Percentiles rank a stretch among this genome's conserved stretches.
Evolutionary conservation across 306 rosid species (phyloP).

Genomic region (Amphicarpaea edgeworthii): DNA sequence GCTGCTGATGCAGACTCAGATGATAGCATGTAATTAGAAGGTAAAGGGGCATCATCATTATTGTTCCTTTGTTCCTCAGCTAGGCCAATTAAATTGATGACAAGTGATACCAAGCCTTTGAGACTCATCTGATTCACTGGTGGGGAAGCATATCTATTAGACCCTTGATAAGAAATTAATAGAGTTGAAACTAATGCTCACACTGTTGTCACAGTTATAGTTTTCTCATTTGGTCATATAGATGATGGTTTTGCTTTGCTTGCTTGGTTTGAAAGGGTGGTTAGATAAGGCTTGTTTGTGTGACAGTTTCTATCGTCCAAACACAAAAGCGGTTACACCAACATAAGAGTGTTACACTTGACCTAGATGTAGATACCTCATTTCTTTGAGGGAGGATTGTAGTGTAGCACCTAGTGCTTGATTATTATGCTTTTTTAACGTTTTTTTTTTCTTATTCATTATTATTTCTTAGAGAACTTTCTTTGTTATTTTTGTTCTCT

Average conservation of each 20-base stretch:
- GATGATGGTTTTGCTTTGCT: constrained; percentile 63
- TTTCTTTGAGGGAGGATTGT: not conserved
- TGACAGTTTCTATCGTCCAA: constrained; percentile 54
- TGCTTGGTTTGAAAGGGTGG: constrained; percentile 71
- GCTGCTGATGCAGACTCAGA: constrained; percentile 45
- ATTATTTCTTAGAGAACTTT: not conserved
- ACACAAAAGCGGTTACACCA: constrained; percentile 76
- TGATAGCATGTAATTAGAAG: constrained; percentile 32
- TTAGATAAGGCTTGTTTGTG: constrained; percentile 53
- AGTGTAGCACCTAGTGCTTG: constrained; percentile 12
- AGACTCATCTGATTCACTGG: constrained; percentile 58
- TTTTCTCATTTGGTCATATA: constrained; percentile 47
- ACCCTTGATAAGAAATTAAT: constrained; percentile 51
- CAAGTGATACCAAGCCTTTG: constrained; percentile 52
- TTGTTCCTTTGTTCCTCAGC: constrained; percentile 45
- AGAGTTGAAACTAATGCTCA: constrained; percentile 43
- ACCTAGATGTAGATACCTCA: constrained; percentile 61
- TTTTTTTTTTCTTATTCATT: not conserved
- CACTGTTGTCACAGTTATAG: constrained; percentile 30
- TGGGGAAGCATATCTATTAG: constrained; percentile 38
- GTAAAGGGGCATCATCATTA: constrained; percentile 49
- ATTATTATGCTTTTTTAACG: constrained; percentile 6
- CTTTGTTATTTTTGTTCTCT: not conserved
- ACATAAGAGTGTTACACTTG: constrained; percentile 71
- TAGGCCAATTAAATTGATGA: constrained; percentile 54